Base-by-base conservation (phyloP, 2,329 filamentous ascomycete species). In the Fusarium solani-melongenae region DNA sequence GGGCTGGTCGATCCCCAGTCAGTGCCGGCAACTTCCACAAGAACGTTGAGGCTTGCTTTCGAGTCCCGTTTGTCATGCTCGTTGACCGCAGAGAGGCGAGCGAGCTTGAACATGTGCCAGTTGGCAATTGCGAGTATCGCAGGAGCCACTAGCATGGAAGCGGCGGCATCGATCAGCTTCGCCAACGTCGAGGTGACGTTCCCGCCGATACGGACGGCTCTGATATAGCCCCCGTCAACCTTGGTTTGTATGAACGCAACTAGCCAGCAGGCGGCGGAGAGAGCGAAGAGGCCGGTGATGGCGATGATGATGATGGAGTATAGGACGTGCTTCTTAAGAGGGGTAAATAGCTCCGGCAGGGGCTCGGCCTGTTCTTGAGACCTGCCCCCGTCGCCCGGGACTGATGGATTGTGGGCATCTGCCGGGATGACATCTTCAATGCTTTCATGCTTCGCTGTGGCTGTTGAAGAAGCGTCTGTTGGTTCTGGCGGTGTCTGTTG, bases 41-140 rank as follows among this genome's bases (percentile, higher is more conserved):
- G 71, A 4, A 73, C 67, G 2, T 53, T 68, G 39, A 74, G 70
- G 57, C 67, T 73, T 11, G 73, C 71, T 2, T 51, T 46, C 0
- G 71, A 74, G 44, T 49, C 73, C 34, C 71, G 22, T 6, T 17
- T 36, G 5, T 39, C 36, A 9, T 74, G 71, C 15, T 73, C 71
- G 2, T 74, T 74, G 6, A 73, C 61, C 0, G 68, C 68, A 3
- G 60, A 73, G 22, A 74, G 61, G 0, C 71, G 71, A 11, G 64
- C 68, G 20, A 74, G 68, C 24, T 72, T 74, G 22, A 74, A 73
- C 17, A 72, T 74, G 29, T 73, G 71, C 67, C 64, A 66, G 12
- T 73, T 73, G 24, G 61, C 36, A 3, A 74, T 10, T 2, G 64
- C 67, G 6, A 72, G 31, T 2, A 72, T 49, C 0, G 71, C 44